These are phyloP conservation scores for Citrus unshiu DNA, from an alignment of 345 rosid species.

Conservation along the genomic window DNA sequence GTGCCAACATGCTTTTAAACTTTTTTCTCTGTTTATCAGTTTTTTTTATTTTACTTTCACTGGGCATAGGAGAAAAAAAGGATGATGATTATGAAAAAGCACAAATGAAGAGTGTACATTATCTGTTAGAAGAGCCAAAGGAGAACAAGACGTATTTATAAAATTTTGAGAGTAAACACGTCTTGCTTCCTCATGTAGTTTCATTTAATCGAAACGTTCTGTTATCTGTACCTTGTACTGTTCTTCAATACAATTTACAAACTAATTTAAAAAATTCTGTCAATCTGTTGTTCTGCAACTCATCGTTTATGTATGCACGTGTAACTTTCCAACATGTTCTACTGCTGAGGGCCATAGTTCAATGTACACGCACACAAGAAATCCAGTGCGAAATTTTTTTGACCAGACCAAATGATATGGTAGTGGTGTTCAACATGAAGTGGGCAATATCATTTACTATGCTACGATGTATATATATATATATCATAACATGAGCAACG, in stretches of 20 bases:
- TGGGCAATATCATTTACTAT: too few species aligned
- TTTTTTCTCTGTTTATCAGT: neutral
- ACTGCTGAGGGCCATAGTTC: neutral
- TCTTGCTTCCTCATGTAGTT: slow-evolving; percentile 11
- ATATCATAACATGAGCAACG: too few species aligned
- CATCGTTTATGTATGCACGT: neutral
- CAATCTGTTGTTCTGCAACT: neutral
- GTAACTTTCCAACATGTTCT: neutral
- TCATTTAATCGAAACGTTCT: neutral
- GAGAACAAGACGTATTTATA: slow-evolving; percentile 22
- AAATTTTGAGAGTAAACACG: slow-evolving; percentile 25
- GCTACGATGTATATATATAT: too few species aligned
- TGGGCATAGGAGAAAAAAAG: slow-evolving; percentile 11
- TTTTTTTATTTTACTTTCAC: slow-evolving; percentile 1
- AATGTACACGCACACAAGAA: neutral
- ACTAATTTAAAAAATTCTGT: slow-evolving; percentile 1
- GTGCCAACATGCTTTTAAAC: slow-evolving; percentile 1
- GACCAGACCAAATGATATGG: too few species aligned
- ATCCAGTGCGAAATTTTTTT: too few species aligned
- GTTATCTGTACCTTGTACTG: slow-evolving; percentile 10
- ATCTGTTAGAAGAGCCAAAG: slow-evolving; percentile 21
- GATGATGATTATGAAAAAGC: slow-evolving; percentile 6
- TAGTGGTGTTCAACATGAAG: too few species aligned
- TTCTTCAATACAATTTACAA: slow-evolving; percentile 15
- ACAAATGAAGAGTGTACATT: slow-evolving; percentile 30